A percentile compares a stretch with the other conserved stretches of the same genome.
Evolutionary conservation across 2,329 filamentous ascomycete species (phyloP).

Genomic region (Talaromyces atroroseus): DNA sequence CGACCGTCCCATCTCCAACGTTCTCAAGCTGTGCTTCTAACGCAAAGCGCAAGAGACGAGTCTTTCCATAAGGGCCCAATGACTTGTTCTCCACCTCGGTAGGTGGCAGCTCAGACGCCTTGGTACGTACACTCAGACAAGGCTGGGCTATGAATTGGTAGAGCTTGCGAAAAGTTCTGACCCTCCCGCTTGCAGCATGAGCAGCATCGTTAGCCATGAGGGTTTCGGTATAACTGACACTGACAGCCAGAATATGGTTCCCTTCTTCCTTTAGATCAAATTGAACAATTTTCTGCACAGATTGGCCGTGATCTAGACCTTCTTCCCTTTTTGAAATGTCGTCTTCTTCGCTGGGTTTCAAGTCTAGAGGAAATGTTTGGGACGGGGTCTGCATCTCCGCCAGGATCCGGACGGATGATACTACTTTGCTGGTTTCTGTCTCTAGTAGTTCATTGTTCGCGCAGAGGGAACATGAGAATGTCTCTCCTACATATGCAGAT

Average conservation of each 20-base stretch:
- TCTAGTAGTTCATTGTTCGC: conserved; percentile 76
- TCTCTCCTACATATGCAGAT: conserved; percentile 91
- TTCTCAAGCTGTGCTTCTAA: conserved; percentile 96
- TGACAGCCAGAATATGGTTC: conserved; percentile 87
- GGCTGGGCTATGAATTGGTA: conserved; percentile 96
- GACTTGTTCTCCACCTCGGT: conserved; percentile 42
- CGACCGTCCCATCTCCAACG: conserved; percentile 74
- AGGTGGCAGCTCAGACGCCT: conserved; percentile 61
- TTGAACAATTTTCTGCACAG: conserved; percentile 72
- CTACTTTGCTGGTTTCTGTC: conserved; percentile 39
- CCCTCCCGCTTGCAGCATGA: conserved; percentile 51
- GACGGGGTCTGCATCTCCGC: conserved; percentile 95
- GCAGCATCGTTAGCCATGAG: conserved; percentile 43
- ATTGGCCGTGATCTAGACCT: conserved; percentile 48
- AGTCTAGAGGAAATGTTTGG: conserved; percentile 60
- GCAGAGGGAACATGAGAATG: conserved; percentile 88
- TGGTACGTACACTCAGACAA: conserved; percentile 83
- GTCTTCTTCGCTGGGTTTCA: conserved; percentile 46
- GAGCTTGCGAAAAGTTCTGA: conserved; percentile 84
- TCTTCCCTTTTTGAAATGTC: conserved; percentile 25
- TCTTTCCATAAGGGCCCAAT: conserved; percentile 40
- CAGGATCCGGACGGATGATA: conserved; percentile 73
- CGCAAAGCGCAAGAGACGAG: conserved; percentile 54
- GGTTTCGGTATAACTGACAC: conserved; percentile 88
- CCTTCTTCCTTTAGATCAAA: conserved; percentile 93